phyloP scores from a whole-genome alignment of 305 asterid species.

The Fraxinus ornus region DNA sequence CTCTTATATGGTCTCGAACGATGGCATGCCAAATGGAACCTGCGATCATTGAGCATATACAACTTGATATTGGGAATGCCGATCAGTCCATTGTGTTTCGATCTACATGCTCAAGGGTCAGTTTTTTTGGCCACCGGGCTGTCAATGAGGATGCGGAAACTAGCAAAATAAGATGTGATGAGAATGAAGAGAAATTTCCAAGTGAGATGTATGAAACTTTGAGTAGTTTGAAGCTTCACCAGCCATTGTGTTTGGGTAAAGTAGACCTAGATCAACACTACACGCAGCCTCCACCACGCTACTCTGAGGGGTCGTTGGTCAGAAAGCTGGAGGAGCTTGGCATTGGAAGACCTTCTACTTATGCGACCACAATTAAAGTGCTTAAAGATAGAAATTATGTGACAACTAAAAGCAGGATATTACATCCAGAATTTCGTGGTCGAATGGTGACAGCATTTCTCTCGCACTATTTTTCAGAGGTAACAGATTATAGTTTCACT shows the following conservation, averaged over 20 bases:
- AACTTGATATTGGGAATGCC: slow-evolving; percentile 62
- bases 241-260: slow-evolving; percentile 49
- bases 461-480: slow-evolving; percentile 79
- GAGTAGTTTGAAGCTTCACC: slow-evolving; percentile 53
- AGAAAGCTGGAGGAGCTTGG: slow-evolving; percentile 95
- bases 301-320: slow-evolving; percentile 73
- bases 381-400: slow-evolving; percentile 81
- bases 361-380: slow-evolving; percentile 83
- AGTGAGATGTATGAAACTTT: slow-evolving; percentile 47
- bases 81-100: slow-evolving; percentile 58
- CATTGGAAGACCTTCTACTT: slow-evolving; percentile 95
- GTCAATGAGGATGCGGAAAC: slow-evolving; percentile 65
- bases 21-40: slow-evolving; percentile 95
- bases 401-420: slow-evolving; percentile 51
- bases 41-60: slow-evolving; percentile 63
- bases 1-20: slow-evolving; percentile 85
- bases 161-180: slow-evolving; percentile 32
- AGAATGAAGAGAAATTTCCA: slow-evolving; percentile 35
- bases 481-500: slow-evolving; percentile 89
- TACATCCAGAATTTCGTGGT: slow-evolving; percentile 88
- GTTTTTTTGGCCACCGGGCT: slow-evolving; percentile 68
- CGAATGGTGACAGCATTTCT: slow-evolving; percentile 97
- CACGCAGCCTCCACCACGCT: slow-evolving; percentile 79
- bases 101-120: slow-evolving; percentile 63
- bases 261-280: slow-evolving; percentile 62